Evolutionary conservation across 768 basidiomycete species (phyloP).

Genomic region (Serendipita vermifera): DNA sequence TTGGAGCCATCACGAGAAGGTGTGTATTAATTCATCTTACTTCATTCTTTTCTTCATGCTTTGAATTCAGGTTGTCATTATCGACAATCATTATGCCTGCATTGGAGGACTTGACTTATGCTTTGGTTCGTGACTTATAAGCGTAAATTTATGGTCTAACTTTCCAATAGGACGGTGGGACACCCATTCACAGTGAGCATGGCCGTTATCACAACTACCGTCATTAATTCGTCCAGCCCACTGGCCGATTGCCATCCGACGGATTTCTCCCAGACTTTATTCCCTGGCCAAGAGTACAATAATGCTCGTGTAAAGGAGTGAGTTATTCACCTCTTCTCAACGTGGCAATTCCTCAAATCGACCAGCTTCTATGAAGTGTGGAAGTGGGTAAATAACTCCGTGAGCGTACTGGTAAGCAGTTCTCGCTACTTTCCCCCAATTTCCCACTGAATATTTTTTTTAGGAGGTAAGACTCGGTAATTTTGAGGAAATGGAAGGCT

Average conservation of each 20-base stretch:
- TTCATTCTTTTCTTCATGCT: neutral
- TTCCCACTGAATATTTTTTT: neutral
- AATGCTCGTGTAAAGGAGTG: slow-evolving; percentile 50
- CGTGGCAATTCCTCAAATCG: neutral
- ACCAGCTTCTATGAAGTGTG: slow-evolving; percentile 69
- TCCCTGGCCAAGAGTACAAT: slow-evolving; percentile 90
- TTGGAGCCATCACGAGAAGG: slow-evolving; percentile 83
- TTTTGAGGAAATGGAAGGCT: too few relatives aligned
- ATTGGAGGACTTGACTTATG: slow-evolving; percentile 96
- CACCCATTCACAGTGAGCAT: slow-evolving; percentile 50
- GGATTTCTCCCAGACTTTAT: slow-evolving; percentile 64
- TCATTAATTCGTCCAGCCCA: slow-evolving; percentile 30
- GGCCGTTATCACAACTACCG: neutral
- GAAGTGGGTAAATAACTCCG: slow-evolving; percentile 54
- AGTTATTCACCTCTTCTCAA: neutral
- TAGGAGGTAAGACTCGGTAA: too few relatives aligned
- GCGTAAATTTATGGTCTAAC: neutral
- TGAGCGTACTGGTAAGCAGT: neutral
- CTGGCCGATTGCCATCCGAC: slow-evolving; percentile 89
- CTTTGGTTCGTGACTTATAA: slow-evolving; percentile 38
- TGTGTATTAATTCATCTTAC: neutral
- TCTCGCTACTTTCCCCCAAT: neutral
- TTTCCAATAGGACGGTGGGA: slow-evolving; percentile 70
- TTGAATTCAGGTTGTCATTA: slow-evolving; percentile 46
- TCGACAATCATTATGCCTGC: slow-evolving; percentile 75